Base-by-base conservation (phyloP, 2,329 filamentous ascomycete species). In the Paramyrothecium roridum region DNA sequence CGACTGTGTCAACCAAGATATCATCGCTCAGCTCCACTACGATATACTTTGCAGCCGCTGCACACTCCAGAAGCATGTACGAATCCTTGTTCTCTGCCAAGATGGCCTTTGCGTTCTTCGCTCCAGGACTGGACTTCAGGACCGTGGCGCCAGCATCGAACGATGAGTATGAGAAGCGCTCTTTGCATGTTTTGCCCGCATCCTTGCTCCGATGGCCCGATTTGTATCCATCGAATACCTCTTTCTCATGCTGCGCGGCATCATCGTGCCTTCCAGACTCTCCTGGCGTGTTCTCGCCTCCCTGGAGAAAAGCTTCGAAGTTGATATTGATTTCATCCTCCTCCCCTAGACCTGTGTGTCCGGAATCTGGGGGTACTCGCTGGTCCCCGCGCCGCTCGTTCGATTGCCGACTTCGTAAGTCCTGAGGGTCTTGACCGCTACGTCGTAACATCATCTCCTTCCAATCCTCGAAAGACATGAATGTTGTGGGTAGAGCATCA, bases 391-490 rank as follows among this genome's bases (percentile, higher is more conserved):
- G 59, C 67, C 76, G 65, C 68, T 82, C 72, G 76, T 78, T 70
- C 66, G 80, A 61, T 79, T 84, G 69, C 76, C 89, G 67, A 81
- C 80, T 72, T 81, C 86, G 72, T 81, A 90, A 61, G 74, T 89
- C 67, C 77, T 91, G 71, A 7, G 78, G 77, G 53, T 84, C 81
- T 67, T 97, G 93, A 13, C 91, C 93, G 3, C 85, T 88, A 67
- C 91, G 90, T 52, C 88, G 90, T 19, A 98, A 76, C 75, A 96
- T 96, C 78, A 93, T 89, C 66, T 89, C 91, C 75, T 96, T 98
- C 95, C 95, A 99, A 65, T 98, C 93, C 69, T 98, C 95, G 64
- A 99, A 99, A 0, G 95, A 97, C 64, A 98, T 85, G 70, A 98
- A 98, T 8, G 92, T 61, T 7, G 66, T 65, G 12, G 63, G 59